Percentiles rank a stretch among this genome's conserved stretches.
Conservation (phyloP, 352 stramenopile genomes). For the Globisporangium mamillatum region DNA sequence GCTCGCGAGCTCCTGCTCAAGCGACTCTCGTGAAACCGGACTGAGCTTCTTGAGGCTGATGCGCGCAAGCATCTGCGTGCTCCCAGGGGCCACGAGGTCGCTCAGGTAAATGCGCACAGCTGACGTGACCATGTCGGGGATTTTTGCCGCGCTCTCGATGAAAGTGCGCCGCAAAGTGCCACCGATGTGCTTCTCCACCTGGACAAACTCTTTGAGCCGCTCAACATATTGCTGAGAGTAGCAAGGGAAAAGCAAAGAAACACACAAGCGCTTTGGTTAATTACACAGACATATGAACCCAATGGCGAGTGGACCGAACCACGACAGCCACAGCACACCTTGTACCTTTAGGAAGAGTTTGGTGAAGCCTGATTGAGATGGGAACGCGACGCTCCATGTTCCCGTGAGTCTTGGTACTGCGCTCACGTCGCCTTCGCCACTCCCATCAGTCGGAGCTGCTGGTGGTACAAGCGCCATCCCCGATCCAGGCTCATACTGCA, state of each 20-base stretch:
- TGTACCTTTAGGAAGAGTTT: conserved; percentile 47
- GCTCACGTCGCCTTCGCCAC: not conserved
- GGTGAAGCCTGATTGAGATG: conserved; percentile 18
- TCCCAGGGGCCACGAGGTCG: conserved; percentile 34
- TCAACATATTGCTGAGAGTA: conserved; percentile 28
- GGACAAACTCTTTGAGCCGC: conserved; percentile 43
- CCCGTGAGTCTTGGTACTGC: conserved; percentile 22
- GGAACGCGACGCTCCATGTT: conserved; percentile 49
- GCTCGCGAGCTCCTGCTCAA: conserved; percentile 62
- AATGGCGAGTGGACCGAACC: not conserved
- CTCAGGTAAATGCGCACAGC: conserved; percentile 35
- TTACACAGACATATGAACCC: not conserved
- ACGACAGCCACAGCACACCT: not conserved
- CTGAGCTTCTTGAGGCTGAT: conserved; percentile 22
- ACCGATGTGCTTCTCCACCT: conserved; percentile 41
- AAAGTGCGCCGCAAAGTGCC: conserved; percentile 32
- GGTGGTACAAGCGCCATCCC: not conserved
- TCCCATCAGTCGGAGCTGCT: not conserved
- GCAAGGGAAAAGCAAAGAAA: not conserved
- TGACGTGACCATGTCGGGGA: conserved; percentile 32
- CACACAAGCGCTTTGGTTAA: not conserved
- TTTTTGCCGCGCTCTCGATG: conserved; percentile 25
- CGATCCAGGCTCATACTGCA: conserved; percentile 32
- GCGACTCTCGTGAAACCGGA: conserved; percentile 33
- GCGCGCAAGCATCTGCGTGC: conserved; percentile 14